Conservation (phyloP, 345 rosid genomes). For the Murraya koenigii region DNA sequence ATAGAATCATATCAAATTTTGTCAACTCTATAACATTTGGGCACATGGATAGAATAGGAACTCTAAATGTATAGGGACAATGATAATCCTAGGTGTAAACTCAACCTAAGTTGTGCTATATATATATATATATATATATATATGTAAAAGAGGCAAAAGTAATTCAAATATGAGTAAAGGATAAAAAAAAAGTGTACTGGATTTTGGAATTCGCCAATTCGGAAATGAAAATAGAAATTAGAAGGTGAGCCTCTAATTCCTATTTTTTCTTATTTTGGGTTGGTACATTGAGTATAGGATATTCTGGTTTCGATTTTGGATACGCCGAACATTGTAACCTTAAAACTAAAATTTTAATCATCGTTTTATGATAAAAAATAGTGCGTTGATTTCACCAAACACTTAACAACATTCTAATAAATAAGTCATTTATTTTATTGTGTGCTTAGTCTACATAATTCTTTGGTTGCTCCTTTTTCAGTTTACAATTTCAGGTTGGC, state of each 20-base stretch:
- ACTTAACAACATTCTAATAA: neutral
- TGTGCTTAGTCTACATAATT: no score
- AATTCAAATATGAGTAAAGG: neutral
- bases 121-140: no score
- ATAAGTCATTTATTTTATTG: no score
- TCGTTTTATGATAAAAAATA: neutral
- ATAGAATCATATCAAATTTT: no score
- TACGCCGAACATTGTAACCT: neutral
- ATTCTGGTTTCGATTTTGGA: neutral
- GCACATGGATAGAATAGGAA: constrained; percentile 3
- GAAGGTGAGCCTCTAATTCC: neutral
- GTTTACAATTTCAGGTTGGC: constrained; percentile 6
- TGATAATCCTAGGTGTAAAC: neutral
- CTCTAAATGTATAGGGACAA: neutral
- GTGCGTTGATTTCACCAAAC: neutral
- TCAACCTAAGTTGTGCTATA: neutral
- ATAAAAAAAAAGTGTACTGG: neutral
- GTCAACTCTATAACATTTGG: no score
- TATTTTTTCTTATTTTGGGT: neutral
- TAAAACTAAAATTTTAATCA: no score
- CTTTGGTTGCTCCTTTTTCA: neutral
- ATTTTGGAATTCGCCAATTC: neutral
- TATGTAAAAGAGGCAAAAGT: neutral
- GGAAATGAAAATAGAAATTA: neutral
- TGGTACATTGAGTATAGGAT: neutral